Evolutionary conservation across 2,329 filamentous ascomycete species (phyloP).

Genomic region (Lachnellula arida): DNA sequence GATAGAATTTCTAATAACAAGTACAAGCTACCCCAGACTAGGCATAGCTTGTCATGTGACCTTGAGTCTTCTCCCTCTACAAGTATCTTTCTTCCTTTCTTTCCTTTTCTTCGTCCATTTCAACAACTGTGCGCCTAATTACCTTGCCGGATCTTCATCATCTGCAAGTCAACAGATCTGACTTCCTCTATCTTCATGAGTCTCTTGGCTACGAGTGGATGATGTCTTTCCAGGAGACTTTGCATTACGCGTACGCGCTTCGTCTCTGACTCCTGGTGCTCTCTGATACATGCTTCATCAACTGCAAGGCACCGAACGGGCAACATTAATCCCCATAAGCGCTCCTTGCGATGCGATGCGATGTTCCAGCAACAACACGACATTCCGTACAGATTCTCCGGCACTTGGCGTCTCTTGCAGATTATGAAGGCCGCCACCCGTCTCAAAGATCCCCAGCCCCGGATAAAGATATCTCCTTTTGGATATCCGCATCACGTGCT

Average conservation of each 20-base stretch:
- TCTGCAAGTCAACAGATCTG: neutral
- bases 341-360: neutral
- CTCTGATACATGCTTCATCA: neutral
- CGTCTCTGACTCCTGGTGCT: neutral
- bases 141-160: no score
- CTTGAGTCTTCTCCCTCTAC: no score
- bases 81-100: no score
- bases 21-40: no score
- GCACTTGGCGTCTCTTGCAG: neutral
- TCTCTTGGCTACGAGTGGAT: neutral
- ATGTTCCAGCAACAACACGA: neutral
- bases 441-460: slow-evolving; percentile 1
- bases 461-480: neutral
- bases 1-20: no score
- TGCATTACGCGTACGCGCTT: neutral
- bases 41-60: no score
- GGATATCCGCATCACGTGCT: neutral
- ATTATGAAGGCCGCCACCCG: slow-evolving; percentile 1
- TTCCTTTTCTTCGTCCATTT: no score
- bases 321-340: neutral
- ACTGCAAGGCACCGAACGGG: neutral
- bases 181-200: neutral
- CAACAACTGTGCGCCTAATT: no score
- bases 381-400: neutral
- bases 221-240: neutral